Percentiles rank a stretch among this genome's conserved stretches.
These are phyloP conservation scores for Metarhizium rileyi DNA, from an alignment of 2,329 filamentous ascomycete species.

Conservation along the genomic window DNA sequence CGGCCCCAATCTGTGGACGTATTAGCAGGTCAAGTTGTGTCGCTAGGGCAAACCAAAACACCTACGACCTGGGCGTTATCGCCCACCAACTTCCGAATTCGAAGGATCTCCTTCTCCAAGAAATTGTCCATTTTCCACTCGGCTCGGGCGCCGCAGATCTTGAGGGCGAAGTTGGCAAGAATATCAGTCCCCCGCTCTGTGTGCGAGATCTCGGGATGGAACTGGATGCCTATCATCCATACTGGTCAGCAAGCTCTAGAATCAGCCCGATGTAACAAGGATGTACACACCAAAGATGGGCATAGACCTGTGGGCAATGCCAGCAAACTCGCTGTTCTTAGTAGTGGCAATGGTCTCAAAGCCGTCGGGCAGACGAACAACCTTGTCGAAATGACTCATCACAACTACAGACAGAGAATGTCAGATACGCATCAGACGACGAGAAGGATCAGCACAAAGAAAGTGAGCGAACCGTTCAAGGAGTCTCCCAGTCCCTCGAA, in stretches of 20 bases:
- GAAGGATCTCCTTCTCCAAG: constrained; percentile 65
- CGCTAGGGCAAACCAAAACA: neutral
- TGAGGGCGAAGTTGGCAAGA: constrained; percentile 73
- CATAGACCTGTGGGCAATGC: constrained; percentile 61
- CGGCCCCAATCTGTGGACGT: neutral
- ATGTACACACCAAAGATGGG: constrained; percentile 41
- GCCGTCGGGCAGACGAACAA: constrained; percentile 59
- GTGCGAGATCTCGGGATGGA: constrained; percentile 68
- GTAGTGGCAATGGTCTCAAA: constrained; percentile 70
- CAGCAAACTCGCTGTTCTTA: constrained; percentile 67
- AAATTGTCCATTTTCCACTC: constrained; percentile 87
- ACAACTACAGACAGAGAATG: too few species aligned
- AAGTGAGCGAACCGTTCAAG: constrained; percentile 43
- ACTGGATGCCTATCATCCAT: constrained; percentile 54
- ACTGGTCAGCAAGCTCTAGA: constrained; percentile 4
- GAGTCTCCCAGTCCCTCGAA: constrained; percentile 67
- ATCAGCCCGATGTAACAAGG: neutral
- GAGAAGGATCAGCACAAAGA: constrained; percentile 3
- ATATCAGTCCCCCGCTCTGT: constrained; percentile 54
- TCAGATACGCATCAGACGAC: neutral
- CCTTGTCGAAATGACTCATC: constrained; percentile 89
- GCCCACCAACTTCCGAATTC: constrained; percentile 76
- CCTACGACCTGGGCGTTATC: constrained; percentile 64
- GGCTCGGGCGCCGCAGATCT: constrained; percentile 66
- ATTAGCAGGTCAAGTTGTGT: neutral